Base-by-base conservation (phyloP, 2,329 filamentous ascomycete species). In the Ophiocordyceps camponoti-saundersi region DNA sequence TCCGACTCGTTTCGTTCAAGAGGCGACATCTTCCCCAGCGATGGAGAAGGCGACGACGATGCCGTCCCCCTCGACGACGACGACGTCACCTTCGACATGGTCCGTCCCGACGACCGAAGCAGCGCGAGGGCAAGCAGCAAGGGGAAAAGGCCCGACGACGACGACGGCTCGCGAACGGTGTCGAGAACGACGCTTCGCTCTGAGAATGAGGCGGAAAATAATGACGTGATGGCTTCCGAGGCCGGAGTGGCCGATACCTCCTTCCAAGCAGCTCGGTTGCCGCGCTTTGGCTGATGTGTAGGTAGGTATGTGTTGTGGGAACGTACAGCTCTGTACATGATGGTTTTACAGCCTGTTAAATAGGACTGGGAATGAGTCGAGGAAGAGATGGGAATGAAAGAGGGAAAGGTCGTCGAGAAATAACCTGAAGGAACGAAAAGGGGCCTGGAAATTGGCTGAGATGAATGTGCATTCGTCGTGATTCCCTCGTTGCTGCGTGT, bases 21-120 rank as follows among this genome's bases (percentile, higher is more conserved):
- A 44, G 88, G 88, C 2, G 90, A 96, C 63, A 68, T 96, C 13
- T 92, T 95, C 53, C 87, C 87, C 0, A 95, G 88, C 56, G 88
- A 94, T 51, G 77, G 74, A 44, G 78, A 82, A 56, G 87, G 89
- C 46, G 87, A 93, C 52, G 89, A 94, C 60, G 90, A 96, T 63
- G 90, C 90, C 1, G 78, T 95, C n/a, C 85, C 88, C 13, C 66
- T 96, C 18, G 86, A 90, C 55, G 90, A 90, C 55, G 90, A 95
- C 58, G 89, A 95, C 57, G 93, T 96, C 55, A 85, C 88, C 3
- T 80, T 94, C 60, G 79, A 80, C 3, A 70, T 95, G 50, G 81
- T 88, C 50, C 77, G 83, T 46, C 78, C 82, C 53, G 87, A 92
- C 48, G 83, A 87, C 56, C 73, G 75, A 43, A 81, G 80, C 53